Percentiles rank a stretch among this genome's conserved stretches.
Evolutionary conservation across 2,329 filamentous ascomycete genomes (phyloP).

Genomic region (Delphinella strobiligena): DNA sequence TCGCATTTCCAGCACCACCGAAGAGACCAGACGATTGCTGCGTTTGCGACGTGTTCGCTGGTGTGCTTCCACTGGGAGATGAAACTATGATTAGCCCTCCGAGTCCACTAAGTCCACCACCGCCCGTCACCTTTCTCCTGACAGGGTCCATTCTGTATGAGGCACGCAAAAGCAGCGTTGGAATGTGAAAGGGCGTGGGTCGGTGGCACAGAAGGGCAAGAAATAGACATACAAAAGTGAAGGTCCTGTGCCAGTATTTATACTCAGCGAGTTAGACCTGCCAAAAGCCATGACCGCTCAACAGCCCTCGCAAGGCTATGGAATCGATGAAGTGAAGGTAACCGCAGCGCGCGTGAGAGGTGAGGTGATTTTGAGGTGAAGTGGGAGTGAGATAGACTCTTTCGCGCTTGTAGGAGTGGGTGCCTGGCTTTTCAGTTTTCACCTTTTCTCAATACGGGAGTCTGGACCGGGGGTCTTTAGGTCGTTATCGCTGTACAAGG

Average conservation of each 20-base stretch:
- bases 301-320: no score
- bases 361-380: background rate
- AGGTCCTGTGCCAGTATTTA: slow-evolving; percentile 41
- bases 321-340: no score
- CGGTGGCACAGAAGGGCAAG: no score
- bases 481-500: no score
- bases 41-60: background rate
- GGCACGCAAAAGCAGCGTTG: background rate
- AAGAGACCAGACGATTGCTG: background rate
- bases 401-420: no score
- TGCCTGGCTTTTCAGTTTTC: no score
- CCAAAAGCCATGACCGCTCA: slow-evolving; percentile 27
- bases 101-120: no score
- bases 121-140: background rate
- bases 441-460: no score
- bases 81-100: slow-evolving; percentile 5
- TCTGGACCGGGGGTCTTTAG: no score
- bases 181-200: background rate
- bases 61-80: slow-evolving; percentile 1
- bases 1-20: background rate
- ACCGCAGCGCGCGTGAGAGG: no score
- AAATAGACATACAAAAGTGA: slow-evolving; percentile 20
- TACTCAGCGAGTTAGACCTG: slow-evolving; percentile 38
- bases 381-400: background rate
- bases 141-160: background rate